Base-by-base conservation (phyloP, 129 eudicot species). In the Tanacetum coccineum region DNA sequence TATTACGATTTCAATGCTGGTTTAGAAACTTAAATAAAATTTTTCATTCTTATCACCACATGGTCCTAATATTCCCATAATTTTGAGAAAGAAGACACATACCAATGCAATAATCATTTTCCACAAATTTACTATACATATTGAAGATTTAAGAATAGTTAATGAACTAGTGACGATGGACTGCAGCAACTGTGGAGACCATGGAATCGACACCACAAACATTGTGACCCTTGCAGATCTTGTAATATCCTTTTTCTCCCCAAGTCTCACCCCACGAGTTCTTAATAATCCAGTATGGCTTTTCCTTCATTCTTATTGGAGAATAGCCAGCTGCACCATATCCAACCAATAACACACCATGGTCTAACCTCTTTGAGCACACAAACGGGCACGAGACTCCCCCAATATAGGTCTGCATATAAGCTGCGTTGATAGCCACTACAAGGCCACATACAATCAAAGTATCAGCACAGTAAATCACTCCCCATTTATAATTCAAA, bases 241-340 rank as follows among this genome's bases (percentile, higher is more conserved):
- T 86, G 83, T 89, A 89, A 79, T 64, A 86, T 12, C 96, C 96
- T 3, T 78, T 66, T 64, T 89, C 95, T 60, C 96, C 96, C 96
- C 96, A 89, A 11, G 30, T 74, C 57, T 69, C 81, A 22, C 96
- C 96, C 96, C 96, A 89, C 0, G 96, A 89, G 77, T 89, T 89
- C 88, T 89, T 89, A 4, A 89, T 89, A 51, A 86, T 89, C 96
- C 96, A 89, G 58, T 81, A 89, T 9, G 95, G 91, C 77, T 89
- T 86, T 76, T 86, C 87, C 76, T 89, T 86, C 82, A 81, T 55
- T 42, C 95, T 62, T 17, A 83, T 80, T 11, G 96, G 88, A 25
- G 96, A 71, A 72, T 79, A 83, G 44, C 91, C 96, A 14, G 81
- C 71, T 21, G 84, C 74, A 49, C 95, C 96, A 47, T 86, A 89